Percentiles rank a stretch among this genome's conserved stretches.
These are phyloP conservation scores for Wallemia mellicola DNA, from an alignment of 1,284 basidiomycete genomes.

Conservation along the genomic window DNA sequence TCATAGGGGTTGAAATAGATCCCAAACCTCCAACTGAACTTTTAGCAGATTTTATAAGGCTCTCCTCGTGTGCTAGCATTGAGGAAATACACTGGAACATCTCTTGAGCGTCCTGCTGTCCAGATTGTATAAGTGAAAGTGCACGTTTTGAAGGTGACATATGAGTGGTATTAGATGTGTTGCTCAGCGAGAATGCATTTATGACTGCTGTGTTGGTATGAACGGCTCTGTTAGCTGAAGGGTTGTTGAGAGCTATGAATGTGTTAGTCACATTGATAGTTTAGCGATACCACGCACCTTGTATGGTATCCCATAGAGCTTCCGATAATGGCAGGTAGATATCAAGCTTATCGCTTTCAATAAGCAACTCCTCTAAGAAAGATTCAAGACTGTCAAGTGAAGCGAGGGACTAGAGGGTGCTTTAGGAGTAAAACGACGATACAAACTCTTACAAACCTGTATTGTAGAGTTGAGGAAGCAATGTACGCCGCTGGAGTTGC, in stretches of 20 bases:
- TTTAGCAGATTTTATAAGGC: slow-evolving; percentile 31
- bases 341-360: slow-evolving; percentile 39
- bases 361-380: slow-evolving; percentile 37
- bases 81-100: slow-evolving; percentile 72
- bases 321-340: slow-evolving; percentile 55
- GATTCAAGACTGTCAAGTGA: slow-evolving; percentile 45
- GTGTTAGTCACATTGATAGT: slow-evolving; percentile 4
- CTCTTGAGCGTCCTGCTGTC: slow-evolving; percentile 86
- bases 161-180: slow-evolving; percentile 21
- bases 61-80: slow-evolving; percentile 47
- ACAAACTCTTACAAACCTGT: slow-evolving; percentile 26
- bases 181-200: slow-evolving; percentile 28
- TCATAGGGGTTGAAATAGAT: slow-evolving; percentile 9
- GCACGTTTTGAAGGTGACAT: slow-evolving; percentile 23
- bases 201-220: slow-evolving; percentile 42
- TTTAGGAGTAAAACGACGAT: background rate
- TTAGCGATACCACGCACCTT: slow-evolving; percentile 21
- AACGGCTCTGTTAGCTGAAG: slow-evolving; percentile 25
- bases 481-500: slow-evolving; percentile 76
- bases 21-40: slow-evolving; percentile 35
- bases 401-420: slow-evolving; percentile 34
- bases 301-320: slow-evolving; percentile 33
- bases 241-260: slow-evolving; percentile 34
- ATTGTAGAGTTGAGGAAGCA: slow-evolving; percentile 85
- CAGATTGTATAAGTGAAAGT: slow-evolving; percentile 31